Percentiles rank a stretch among this genome's conserved stretches.
These are phyloP conservation scores for Phytophthora pini DNA, from an alignment of 352 stramenopile genomes.

Conservation along the genomic window DNA sequence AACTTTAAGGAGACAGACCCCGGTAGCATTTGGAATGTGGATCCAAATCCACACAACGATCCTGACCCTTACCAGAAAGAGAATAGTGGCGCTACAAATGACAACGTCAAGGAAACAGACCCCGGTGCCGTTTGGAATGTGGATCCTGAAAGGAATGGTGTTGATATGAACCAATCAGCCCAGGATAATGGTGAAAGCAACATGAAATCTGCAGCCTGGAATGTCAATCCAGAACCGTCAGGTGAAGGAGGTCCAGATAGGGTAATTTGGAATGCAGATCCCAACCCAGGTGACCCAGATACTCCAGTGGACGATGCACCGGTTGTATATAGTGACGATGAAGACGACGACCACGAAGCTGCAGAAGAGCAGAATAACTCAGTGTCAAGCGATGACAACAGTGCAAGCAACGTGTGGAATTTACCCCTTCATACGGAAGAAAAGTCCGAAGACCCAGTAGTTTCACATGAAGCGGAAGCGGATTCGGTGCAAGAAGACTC, in stretches of 20 bases:
- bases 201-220: conserved; percentile 11
- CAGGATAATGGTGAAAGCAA: neutral
- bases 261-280: conserved; percentile 28
- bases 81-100: neutral
- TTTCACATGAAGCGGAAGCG: conserved; percentile 3
- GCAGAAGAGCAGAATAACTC: neutral
- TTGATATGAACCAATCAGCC: neutral
- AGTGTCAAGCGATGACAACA: conserved; percentile 3
- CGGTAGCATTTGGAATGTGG: no score
- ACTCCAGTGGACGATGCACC: neutral
- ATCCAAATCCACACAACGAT: no score
- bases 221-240: conserved; percentile 14
- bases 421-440: conserved; percentile 13
- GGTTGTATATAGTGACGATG: neutral
- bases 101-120: conserved; percentile 1
- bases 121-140: conserved; percentile 22
- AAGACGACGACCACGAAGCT: conserved; percentile 6
- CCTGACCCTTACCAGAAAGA: no score
- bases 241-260: neutral
- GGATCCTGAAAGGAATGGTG: conserved; percentile 8
- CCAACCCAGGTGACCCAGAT: neutral
- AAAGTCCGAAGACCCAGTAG: neutral
- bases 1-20: neutral
- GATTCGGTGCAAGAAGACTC: conserved; percentile 5
- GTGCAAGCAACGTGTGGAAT: conserved; percentile 23